phyloP scores from a whole-genome alignment of 2,329 filamentous ascomycete genomes.

The Pyricularia grisea region DNA sequence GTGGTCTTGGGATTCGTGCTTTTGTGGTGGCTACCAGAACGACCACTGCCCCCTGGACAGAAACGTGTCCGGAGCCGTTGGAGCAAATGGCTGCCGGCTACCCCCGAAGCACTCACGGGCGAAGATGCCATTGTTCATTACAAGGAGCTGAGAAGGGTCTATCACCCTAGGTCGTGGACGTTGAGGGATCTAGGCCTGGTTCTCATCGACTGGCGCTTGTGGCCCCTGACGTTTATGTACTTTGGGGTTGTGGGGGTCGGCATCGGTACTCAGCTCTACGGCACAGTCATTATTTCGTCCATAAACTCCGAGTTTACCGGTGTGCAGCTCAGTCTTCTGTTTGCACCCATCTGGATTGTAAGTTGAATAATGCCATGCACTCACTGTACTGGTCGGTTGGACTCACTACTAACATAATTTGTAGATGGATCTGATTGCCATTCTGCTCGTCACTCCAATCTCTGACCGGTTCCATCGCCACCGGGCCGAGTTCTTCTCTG shows the following conservation, averaged over 20 bases:
- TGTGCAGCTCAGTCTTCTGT: conserved; percentile 70
- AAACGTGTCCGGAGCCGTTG: conserved; percentile 38
- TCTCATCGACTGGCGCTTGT: conserved; percentile 77
- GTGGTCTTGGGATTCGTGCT: conserved; percentile 62
- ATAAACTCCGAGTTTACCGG: conserved; percentile 67
- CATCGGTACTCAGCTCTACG: conserved; percentile 82
- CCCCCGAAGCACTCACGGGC: conserved; percentile 62
- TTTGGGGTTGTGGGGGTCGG: conserved; percentile 90
- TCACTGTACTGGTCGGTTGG: too few relatives aligned
- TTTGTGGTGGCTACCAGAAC: conserved; percentile 86
- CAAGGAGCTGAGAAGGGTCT: conserved; percentile 70
- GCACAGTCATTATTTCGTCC: conserved; percentile 72
- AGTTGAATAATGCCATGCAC: conserved; percentile 23
- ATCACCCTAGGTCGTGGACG: conserved; percentile 66
- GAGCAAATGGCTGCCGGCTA: conserved; percentile 56
- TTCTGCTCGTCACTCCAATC: conserved; percentile 74
- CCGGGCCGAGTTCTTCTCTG: conserved; percentile 72
- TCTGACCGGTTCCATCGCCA: conserved; percentile 79
- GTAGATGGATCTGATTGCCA: conserved; percentile 79
- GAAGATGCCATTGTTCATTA: conserved; percentile 78
- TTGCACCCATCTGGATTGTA: conserved; percentile 88
- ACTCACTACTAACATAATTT: conserved; percentile 7
- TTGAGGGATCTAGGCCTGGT: conserved; percentile 60
- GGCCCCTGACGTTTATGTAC: conserved; percentile 84
- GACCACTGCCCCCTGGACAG: conserved; percentile 67